These are phyloP conservation scores for Tetrapisispora pingtungensis DNA, from an alignment of 805 yeast genomes.

Conservation along the genomic window DNA sequence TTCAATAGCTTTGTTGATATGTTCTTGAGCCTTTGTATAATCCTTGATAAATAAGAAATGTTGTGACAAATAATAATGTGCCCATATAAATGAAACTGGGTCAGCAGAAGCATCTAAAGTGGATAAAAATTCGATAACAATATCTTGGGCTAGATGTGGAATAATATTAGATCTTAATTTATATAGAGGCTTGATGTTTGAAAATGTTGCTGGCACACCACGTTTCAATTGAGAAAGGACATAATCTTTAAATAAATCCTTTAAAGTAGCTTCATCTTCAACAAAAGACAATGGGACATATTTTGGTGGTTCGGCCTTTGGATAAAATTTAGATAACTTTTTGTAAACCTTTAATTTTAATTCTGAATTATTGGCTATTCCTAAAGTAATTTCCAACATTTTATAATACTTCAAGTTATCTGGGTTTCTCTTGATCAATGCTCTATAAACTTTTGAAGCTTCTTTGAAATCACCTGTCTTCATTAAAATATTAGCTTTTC, in stretches of 20 bases:
- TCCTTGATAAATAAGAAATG: conserved; percentile 54
- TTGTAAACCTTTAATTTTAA: conserved; percentile 51
- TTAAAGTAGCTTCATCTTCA: conserved; percentile 38
- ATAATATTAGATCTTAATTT: conserved; percentile 33
- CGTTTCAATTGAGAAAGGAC: conserved; percentile 52
- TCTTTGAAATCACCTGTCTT: conserved; percentile 48
- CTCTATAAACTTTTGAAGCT: conserved; percentile 59
- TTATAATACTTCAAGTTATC: conserved; percentile 60
- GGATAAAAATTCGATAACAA: conserved; percentile 42
- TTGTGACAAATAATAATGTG: conserved; percentile 64
- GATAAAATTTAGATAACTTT: conserved; percentile 59
- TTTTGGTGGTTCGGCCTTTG: conserved; percentile 72
- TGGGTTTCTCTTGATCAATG: conserved; percentile 74
- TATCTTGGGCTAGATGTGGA: conserved; percentile 36
- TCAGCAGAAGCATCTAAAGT: conserved; percentile 22
- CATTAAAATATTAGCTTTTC: conserved; percentile 53
- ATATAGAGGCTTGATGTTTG: conserved; percentile 74
- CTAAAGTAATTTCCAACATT: conserved; percentile 56
- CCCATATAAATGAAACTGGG: conserved; percentile 47
- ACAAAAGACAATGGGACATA: conserved; percentile 70
- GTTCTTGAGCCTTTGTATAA: conserved; percentile 42
- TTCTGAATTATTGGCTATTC: conserved; percentile 35
- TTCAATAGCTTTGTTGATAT: conserved; percentile 50
- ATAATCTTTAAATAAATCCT: conserved; percentile 41
- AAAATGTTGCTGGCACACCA: conserved; percentile 87